phyloP scores from a whole-genome alignment of 2,329 filamentous ascomycete species.

The Sporothrix brasiliensis region DNA sequence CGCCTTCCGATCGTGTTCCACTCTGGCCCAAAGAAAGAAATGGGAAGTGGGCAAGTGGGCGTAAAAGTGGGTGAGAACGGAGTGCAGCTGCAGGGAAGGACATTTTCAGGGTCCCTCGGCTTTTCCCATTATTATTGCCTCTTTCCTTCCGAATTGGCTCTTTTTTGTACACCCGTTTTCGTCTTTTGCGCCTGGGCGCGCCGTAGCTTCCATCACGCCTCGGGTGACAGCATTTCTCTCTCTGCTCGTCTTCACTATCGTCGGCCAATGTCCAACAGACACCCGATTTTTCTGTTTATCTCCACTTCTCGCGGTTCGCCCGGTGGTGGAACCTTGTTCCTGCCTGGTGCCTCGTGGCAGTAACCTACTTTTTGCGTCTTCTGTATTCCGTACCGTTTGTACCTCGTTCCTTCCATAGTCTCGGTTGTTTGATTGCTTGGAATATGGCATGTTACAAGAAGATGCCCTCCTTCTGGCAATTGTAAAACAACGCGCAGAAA shows the following conservation, averaged over 20 bases:
- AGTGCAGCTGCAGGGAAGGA: not conserved
- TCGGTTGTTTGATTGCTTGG: constrained; percentile 4
- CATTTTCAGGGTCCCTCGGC: constrained; percentile 22
- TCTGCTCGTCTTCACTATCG: not conserved
- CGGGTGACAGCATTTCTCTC: constrained; percentile 6
- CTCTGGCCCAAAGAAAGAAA: constrained; percentile 5
- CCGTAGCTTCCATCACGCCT: constrained; percentile 10
- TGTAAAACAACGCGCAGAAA: not conserved
- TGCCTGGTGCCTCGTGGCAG: constrained; percentile 22
- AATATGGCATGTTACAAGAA: not conserved
- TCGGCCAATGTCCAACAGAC: constrained; percentile 10
- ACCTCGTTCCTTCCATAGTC: not conserved
- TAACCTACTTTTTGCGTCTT: not conserved
- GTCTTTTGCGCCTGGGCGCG: not conserved
- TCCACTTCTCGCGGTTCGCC: not conserved
- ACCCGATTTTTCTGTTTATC: not conserved
- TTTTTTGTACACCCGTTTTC: not conserved
- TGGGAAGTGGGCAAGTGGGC: constrained; percentile 1
- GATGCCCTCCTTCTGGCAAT: not conserved
- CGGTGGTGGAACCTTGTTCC: not conserved
- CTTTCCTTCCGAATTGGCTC: constrained; percentile 9
- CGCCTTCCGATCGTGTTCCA: constrained; percentile 14
- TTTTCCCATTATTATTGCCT: not conserved
- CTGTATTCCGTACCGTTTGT: too few species aligned
- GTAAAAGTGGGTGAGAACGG: constrained; percentile 4